Conservation (phyloP, 2,329 filamentous ascomycete species). For the Calonectria pseudoreteaudii region DNA sequence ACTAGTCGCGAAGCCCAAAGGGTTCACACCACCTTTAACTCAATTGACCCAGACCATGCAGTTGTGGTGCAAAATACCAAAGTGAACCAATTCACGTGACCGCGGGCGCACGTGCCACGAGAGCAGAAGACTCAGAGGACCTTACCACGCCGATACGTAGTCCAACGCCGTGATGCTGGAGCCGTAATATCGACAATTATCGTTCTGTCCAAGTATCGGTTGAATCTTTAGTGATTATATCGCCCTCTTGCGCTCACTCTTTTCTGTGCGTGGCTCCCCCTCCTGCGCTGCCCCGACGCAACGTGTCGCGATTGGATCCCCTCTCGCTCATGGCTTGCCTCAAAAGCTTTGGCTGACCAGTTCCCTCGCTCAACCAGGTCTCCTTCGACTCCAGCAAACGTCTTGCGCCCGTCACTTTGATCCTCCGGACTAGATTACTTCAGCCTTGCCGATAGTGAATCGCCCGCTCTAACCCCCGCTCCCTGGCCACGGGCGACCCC, state of each 20-base stretch:
- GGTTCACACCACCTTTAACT: not conserved
- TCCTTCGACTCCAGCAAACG: slow-evolving; percentile 35
- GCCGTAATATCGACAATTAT: slow-evolving; percentile 51
- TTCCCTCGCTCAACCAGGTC: slow-evolving; percentile 37
- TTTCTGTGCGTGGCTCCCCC: slow-evolving; percentile 46
- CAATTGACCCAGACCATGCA: not conserved
- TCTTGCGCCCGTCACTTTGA: slow-evolving; percentile 31
- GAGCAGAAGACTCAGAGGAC: not conserved
- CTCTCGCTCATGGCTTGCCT: slow-evolving; percentile 40
- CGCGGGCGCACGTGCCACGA: slow-evolving; percentile 35
- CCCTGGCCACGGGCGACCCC: slow-evolving; percentile 14
- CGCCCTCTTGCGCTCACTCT: slow-evolving; percentile 47
- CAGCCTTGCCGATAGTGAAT: slow-evolving; percentile 32
- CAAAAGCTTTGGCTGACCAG: slow-evolving; percentile 44
- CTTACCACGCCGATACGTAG: slow-evolving; percentile 17
- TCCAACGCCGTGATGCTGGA: slow-evolving; percentile 28
- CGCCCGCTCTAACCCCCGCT: not conserved
- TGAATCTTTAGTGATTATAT: slow-evolving; percentile 51
- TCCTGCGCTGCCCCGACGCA: slow-evolving; percentile 16
- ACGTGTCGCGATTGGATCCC: slow-evolving; percentile 43
- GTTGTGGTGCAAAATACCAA: not conserved
- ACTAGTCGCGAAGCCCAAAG: not conserved
- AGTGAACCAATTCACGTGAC: slow-evolving; percentile 36
- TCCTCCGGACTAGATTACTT: slow-evolving; percentile 12
- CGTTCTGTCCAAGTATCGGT: slow-evolving; percentile 55